phyloP scores from a whole-genome alignment of 441 rosid species.

The Croton setiger region DNA sequence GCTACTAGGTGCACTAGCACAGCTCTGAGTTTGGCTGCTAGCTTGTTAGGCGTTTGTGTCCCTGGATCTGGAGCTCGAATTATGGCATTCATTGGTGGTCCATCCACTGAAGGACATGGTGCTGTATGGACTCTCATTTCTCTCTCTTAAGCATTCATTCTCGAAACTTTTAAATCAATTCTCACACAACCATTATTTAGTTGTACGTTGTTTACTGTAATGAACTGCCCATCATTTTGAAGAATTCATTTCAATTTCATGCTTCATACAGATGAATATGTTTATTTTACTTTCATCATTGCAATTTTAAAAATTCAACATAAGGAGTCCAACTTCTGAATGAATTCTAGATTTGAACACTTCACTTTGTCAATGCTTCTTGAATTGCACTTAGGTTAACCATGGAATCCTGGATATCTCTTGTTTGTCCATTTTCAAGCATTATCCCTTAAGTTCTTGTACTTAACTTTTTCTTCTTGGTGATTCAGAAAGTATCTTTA shows the following conservation, averaged over 20 bases:
- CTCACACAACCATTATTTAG: too few species aligned
- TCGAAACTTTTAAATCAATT: constrained; percentile 2
- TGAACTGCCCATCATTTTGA: too few species aligned
- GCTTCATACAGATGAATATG: too few species aligned
- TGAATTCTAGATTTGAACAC: too few species aligned
- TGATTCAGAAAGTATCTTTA: neutral
- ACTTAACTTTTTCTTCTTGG: neutral
- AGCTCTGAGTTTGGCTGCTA: constrained; percentile 76
- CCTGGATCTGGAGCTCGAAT: constrained; percentile 95
- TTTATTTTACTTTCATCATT: too few species aligned
- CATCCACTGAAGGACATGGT: constrained; percentile 79
- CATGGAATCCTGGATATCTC: neutral
- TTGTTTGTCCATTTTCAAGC: neutral
- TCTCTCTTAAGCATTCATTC: constrained; percentile 3
- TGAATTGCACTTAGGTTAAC: neutral
- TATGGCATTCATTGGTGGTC: constrained; percentile 88
- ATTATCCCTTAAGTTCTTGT: neutral
- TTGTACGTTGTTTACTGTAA: too few species aligned
- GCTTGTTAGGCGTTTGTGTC: constrained; percentile 82
- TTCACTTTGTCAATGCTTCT: neutral
- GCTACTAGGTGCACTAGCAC: constrained; percentile 78
- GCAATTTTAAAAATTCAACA: too few species aligned
- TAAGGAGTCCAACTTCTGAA: too few species aligned
- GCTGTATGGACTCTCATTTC: constrained; percentile 47
- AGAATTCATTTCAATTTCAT: too few species aligned